phyloP scores from a whole-genome alignment of 176 grass and related monocot genomes.

The Avena eriantha region DNA sequence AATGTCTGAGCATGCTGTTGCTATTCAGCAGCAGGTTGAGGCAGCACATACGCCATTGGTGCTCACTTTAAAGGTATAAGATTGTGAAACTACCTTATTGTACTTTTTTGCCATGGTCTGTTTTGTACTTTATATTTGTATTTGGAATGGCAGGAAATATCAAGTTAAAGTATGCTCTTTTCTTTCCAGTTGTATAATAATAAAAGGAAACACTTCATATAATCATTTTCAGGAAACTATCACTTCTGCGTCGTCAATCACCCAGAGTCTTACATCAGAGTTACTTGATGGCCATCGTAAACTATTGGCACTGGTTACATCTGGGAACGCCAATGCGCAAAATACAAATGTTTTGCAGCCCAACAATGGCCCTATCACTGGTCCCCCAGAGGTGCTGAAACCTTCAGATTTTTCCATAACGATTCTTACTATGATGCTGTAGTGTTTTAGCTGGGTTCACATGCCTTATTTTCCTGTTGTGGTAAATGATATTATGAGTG shows the following conservation, averaged over 20 bases:
- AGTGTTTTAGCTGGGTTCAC: neutral
- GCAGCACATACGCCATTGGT: slow-evolving; percentile 83
- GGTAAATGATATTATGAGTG: neutral
- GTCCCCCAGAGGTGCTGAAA: slow-evolving; percentile 64
- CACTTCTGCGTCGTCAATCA: slow-evolving; percentile 83
- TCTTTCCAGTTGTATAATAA: slow-evolving; percentile 1
- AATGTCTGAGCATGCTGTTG: slow-evolving; percentile 85
- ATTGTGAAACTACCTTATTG: neutral
- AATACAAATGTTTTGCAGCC: slow-evolving; percentile 64
- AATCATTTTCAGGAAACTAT: slow-evolving; percentile 71
- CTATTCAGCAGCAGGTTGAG: slow-evolving; percentile 89
- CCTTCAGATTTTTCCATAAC: neutral
- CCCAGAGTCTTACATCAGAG: slow-evolving; percentile 81
- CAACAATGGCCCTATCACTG: slow-evolving; percentile 70
- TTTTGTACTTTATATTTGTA: slow-evolving; percentile 18
- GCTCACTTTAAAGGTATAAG: slow-evolving; percentile 82
- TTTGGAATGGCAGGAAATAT: slow-evolving; percentile 23
- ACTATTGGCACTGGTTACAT: slow-evolving; percentile 72
- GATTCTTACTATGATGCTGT: slow-evolving; percentile 21
- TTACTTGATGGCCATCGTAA: slow-evolving; percentile 88
- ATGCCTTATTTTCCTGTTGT: slow-evolving; percentile 3
- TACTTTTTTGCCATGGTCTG: neutral
- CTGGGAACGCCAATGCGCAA: slow-evolving; percentile 63
- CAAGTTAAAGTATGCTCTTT: slow-evolving; percentile 19
- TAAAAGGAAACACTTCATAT: slow-evolving; percentile 24